Percentiles rank a stretch among this genome's conserved stretches.
phyloP scores from a whole-genome alignment of 2,329 filamentous ascomycete species.

The Bertia moriformis region DNA sequence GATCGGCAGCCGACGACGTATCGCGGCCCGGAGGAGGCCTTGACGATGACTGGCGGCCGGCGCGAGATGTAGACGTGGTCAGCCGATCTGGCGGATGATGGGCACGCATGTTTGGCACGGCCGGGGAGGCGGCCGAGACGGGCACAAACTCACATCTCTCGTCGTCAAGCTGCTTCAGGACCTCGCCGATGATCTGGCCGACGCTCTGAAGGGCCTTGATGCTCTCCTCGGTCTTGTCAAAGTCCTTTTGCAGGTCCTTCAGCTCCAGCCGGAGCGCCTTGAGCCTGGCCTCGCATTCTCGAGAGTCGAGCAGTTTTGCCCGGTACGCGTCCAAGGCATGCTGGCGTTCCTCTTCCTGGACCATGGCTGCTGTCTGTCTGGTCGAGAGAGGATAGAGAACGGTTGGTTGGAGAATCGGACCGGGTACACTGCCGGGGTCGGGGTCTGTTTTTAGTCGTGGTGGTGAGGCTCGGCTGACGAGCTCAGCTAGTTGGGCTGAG shows the following conservation, averaged over 20 bases:
- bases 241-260: constrained; percentile 87
- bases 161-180: constrained; percentile 95
- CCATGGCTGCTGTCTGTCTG: constrained; percentile 11
- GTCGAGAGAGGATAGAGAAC: no score
- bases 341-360: constrained; percentile 37
- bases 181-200: constrained; percentile 97
- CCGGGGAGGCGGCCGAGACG: constrained; percentile 2
- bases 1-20: constrained; percentile 97
- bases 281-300: constrained; percentile 97
- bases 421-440: no score
- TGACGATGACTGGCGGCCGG: constrained; percentile 69
- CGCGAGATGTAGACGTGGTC: constrained; percentile 5
- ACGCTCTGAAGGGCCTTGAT: constrained; percentile 99
- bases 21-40: constrained; percentile 88
- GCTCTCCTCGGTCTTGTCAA: constrained; percentile 94
- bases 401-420: no score
- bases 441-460: no score
- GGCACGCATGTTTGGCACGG: not conserved
- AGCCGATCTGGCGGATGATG: constrained; percentile 5
- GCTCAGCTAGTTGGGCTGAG: no score
- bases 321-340: constrained; percentile 68
- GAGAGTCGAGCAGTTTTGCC: constrained; percentile 73
- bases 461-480: no score
- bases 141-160: constrained; percentile 67
- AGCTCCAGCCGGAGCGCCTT: constrained; percentile 89